A percentile compares a stretch with the other conserved stretches of the same genome.
Conservation (phyloP, 441 rosid genomes). For the Manihot esculenta region DNA sequence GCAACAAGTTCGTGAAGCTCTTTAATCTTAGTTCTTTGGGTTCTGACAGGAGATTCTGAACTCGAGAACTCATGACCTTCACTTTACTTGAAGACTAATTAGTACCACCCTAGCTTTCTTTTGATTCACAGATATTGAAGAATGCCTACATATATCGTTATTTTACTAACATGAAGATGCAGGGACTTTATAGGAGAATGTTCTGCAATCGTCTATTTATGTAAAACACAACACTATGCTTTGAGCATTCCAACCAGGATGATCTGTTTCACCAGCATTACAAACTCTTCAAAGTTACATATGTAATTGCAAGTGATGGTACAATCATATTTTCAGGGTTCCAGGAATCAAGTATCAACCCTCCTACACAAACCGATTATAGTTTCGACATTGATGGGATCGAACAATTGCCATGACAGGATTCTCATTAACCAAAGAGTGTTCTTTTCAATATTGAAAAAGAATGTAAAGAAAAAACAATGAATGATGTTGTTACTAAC, state of each 20-base stretch:
- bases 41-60: no score
- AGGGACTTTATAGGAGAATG: neutral
- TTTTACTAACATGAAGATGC: neutral
- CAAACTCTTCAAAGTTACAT: neutral
- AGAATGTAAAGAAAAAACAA: conserved; percentile 10
- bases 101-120: no score
- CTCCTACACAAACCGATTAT: neutral
- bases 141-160: no score
- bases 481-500: conserved; percentile 1
- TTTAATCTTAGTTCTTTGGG: no score
- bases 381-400: conserved; percentile 4
- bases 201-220: neutral
- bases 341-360: neutral
- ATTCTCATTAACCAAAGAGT: no score
- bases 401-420: conserved; percentile 2
- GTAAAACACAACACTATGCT: conserved; percentile 10
- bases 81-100: no score
- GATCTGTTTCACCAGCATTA: neutral
- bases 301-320: neutral
- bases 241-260: neutral
- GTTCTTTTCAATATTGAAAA: no score
- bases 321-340: no score
- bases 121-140: no score
- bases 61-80: no score
- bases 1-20: no score